Evolutionary conservation across 768 basidiomycete species (phyloP), one percentile per base, ranked within the genome.

Genomic region (Auricularia sp.): DNA sequence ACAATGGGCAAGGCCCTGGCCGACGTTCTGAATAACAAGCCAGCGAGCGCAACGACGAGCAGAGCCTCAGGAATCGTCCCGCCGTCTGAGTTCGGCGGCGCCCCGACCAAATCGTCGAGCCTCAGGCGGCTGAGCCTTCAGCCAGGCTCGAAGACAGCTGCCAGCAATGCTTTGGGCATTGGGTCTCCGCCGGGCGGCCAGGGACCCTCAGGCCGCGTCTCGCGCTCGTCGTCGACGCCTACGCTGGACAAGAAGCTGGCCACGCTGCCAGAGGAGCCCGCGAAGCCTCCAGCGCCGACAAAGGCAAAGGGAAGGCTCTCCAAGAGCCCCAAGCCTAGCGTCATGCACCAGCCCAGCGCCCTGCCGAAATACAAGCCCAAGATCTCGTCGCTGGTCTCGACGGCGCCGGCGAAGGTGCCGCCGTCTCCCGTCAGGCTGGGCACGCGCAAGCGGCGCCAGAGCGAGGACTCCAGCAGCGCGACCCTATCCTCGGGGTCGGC

Each of bases 361-460:
- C 56, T 59, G 23, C 56, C 56, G 6, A 59, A 59, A 34, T 59
- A 33, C 56, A 59, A 59, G 56, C 56, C 56, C 10, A 59, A 59
- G 34, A 18, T 21, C 47, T 16, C 47, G 47, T 16, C 47, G 47
- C 47, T 51, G 10, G 47, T 51, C 6, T 33, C 56, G 34, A 59
- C 56, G 16, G 29, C 56, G 34, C 56, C 56, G 8, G 11, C 56
- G 11, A 35, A 59, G 56, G 14, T 35, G 16, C 56, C 56, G 23
- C 29, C 56, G 34, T 59, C 56, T 6, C 56, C 56, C 8, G 34
- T 35, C 11, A 21, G 56, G 10, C 56, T 59, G 14, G 34, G 29
- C 29, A 59, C 56, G 23, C 56, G 56, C 5, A 59, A 59, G 34
- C 56, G 56, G 23, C 23, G 34, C 23, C 21, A 14, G 18, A 59